Conservation (phyloP, 2,329 filamentous ascomycete species). For the Claviceps monticola region DNA sequence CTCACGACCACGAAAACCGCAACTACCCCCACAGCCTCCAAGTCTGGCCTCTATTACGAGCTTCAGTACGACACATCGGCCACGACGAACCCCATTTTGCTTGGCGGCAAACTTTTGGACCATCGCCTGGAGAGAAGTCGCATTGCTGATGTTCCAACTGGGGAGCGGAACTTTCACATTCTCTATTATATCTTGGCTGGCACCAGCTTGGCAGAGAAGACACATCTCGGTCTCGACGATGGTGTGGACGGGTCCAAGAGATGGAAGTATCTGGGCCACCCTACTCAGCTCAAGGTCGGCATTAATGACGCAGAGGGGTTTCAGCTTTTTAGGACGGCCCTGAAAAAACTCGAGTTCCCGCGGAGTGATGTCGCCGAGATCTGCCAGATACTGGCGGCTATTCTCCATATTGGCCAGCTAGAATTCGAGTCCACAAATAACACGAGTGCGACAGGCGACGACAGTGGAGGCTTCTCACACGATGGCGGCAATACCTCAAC, state of each 20-base stretch:
- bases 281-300: slow-evolving; percentile 90
- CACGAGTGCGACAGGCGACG: slow-evolving; percentile 68
- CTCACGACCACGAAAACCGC: slow-evolving; percentile 95
- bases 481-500: slow-evolving; percentile 82
- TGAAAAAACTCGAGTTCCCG: slow-evolving; percentile 88
- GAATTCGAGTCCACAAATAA: slow-evolving; percentile 77
- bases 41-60: slow-evolving; percentile 89
- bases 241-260: slow-evolving; percentile 48
- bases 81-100: slow-evolving; percentile 69
- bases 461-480: slow-evolving; percentile 92
- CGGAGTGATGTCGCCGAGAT: slow-evolving; percentile 90
- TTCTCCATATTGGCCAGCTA: slow-evolving; percentile 94
- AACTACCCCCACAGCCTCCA: slow-evolving; percentile 89
- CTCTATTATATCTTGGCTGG: slow-evolving; percentile 91
- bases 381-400: slow-evolving; percentile 84
- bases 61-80: slow-evolving; percentile 90
- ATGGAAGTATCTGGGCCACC: slow-evolving; percentile 94
- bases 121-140: slow-evolving; percentile 86
- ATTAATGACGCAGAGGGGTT: slow-evolving; percentile 95
- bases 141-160: slow-evolving; percentile 82
- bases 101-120: slow-evolving; percentile 89
- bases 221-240: slow-evolving; percentile 56
- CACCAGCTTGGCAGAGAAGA: slow-evolving; percentile 79
- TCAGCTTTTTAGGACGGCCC: slow-evolving; percentile 90
- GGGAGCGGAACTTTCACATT: slow-evolving; percentile 91